Evolutionary conservation across 805 yeast genomes (phyloP).

Genomic region (Lipomyces spencermartinsiae): DNA sequence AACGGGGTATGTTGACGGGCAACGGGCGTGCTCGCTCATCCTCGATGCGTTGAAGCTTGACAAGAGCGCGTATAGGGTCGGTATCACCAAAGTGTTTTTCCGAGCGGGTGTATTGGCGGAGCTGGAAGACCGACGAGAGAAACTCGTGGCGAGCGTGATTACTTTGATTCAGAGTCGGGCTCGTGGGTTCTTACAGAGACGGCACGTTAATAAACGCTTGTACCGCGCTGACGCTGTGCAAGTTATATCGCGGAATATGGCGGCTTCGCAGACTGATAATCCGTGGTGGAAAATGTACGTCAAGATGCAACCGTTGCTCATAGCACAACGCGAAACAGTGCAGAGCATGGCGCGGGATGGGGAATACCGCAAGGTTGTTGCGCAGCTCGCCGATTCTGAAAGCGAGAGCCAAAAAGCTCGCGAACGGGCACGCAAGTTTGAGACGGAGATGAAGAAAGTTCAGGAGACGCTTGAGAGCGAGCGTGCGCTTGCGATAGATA

Average conservation of each 20-base stretch:
- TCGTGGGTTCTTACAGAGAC: slow-evolving; percentile 69
- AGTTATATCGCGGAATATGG: slow-evolving; percentile 67
- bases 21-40: slow-evolving; percentile 71
- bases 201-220: slow-evolving; percentile 54
- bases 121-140: slow-evolving; percentile 78
- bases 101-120: slow-evolving; percentile 79
- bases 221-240: slow-evolving; percentile 72
- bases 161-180: slow-evolving; percentile 67
- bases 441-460: slow-evolving; percentile 44
- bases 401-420: slow-evolving; percentile 43
- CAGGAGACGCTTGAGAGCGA: slow-evolving; percentile 51
- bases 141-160: slow-evolving; percentile 60
- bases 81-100: slow-evolving; percentile 75
- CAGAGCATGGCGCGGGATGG: slow-evolving; percentile 48
- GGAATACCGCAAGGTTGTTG: slow-evolving; percentile 38
- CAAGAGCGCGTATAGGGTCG: slow-evolving; percentile 64
- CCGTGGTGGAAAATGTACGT: slow-evolving; percentile 83
- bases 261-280: slow-evolving; percentile 53
- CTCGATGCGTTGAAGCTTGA: slow-evolving; percentile 69
- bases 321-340: slow-evolving; percentile 62
- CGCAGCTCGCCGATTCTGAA: slow-evolving; percentile 45
- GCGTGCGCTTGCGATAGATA: slow-evolving; percentile 52
- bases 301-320: slow-evolving; percentile 75
- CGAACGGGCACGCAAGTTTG: slow-evolving; percentile 40
- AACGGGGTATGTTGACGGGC: slow-evolving; percentile 53